Evolutionary conservation across 164 flowering plant species (phyloP).

Genomic region (Umbellularia californica): DNA sequence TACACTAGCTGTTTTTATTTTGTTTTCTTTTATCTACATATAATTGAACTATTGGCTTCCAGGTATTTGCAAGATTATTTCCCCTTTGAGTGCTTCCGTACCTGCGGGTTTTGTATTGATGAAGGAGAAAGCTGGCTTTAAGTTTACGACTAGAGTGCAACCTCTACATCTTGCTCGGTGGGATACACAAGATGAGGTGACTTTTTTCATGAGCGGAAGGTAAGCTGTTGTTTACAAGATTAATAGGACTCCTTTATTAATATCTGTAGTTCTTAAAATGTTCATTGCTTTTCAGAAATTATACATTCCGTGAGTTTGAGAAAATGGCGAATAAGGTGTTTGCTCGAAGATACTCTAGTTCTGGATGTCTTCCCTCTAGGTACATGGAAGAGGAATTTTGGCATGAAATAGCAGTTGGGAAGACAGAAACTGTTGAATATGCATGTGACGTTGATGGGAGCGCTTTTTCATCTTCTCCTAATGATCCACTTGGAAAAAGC

Average conservation of each 20-base stretch:
- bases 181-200: constrained; percentile 75
- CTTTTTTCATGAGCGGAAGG: constrained; percentile 98
- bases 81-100: constrained; percentile 83
- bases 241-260: no score
- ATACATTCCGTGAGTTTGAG: constrained; percentile 89
- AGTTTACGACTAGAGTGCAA: constrained; percentile 92
- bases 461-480: constrained; percentile 89
- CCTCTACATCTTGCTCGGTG: constrained; percentile 95
- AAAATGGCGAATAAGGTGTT: constrained; percentile 96
- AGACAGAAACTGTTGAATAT: constrained; percentile 88
- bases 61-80: constrained; percentile 96
- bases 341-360: constrained; percentile 83
- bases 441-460: constrained; percentile 99
- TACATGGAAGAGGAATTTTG: constrained; percentile 95
- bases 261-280: constrained; percentile 22
- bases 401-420: constrained; percentile 89
- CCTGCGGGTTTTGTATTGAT: constrained; percentile 93
- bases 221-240: constrained; percentile 17
- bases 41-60: constrained; percentile 2
- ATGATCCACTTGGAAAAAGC: constrained; percentile 85
- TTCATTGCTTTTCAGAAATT: constrained; percentile 60
- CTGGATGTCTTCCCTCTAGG: constrained; percentile 80
- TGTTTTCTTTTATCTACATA: no score
- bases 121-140: constrained; percentile 85
- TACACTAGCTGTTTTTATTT: neutral